Evolutionary conservation across 345 rosid genomes (phyloP).

Genomic region (Brassica incana): DNA sequence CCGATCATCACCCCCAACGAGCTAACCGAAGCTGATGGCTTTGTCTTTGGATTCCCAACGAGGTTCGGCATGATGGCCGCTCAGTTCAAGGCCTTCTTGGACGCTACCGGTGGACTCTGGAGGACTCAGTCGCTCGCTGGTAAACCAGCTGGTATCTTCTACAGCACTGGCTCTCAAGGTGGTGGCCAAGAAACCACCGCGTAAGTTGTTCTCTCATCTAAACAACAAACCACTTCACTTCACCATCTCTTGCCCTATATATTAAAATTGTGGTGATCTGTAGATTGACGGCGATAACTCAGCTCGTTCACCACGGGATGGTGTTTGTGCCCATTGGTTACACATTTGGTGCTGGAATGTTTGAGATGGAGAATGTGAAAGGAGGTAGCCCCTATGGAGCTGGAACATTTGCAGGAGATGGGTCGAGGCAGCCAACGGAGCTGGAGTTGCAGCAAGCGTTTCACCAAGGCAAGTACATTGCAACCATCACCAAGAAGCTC

Average conservation of each 20-base stretch:
- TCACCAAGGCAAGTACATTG: conserved; percentile 96
- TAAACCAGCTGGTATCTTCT: conserved; percentile 94
- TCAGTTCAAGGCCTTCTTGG: conserved; percentile 93
- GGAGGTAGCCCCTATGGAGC: conserved; percentile 98
- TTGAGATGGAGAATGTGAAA: conserved; percentile 89
- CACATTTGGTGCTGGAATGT: conserved; percentile 99
- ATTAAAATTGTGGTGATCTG: too few relatives aligned
- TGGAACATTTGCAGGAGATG: conserved; percentile 90
- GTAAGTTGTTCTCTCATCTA: conserved; percentile 49
- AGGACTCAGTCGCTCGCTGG: conserved; percentile 93
- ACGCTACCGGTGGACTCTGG: conserved; percentile 95
- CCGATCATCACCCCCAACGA: conserved; percentile 75
- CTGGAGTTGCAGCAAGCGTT: conserved; percentile 85
- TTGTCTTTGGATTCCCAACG: conserved; percentile 93
- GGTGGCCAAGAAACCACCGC: conserved; percentile 99
- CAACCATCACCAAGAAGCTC: conserved; percentile 84
- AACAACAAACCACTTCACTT: conserved; percentile 8
- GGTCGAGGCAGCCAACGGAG: conserved; percentile 82
- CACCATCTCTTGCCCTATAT: background rate
- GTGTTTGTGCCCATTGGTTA: conserved; percentile 86
- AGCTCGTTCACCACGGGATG: conserved; percentile 97
- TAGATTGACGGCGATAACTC: conserved; percentile 95
- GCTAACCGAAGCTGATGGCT: conserved; percentile 89
- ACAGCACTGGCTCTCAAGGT: conserved; percentile 97
- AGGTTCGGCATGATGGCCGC: conserved; percentile 99